These are phyloP conservation scores for Wallacemonas sp. DNA, from an alignment of 208 protist species.

Conservation along the genomic window DNA sequence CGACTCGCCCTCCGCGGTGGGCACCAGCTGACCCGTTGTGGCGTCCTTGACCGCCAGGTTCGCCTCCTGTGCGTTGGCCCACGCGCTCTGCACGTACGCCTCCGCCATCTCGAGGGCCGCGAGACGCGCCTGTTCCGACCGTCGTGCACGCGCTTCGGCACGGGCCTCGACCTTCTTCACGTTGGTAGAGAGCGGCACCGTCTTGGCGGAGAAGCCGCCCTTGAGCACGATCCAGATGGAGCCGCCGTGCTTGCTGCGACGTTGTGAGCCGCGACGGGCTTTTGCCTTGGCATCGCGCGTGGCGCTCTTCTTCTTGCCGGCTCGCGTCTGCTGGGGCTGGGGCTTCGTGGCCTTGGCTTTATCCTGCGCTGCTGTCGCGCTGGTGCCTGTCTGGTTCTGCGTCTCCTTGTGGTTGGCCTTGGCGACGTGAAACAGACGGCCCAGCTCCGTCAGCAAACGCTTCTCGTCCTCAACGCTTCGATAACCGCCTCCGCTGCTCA, in stretches of 20 bases:
- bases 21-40: constrained; percentile 12
- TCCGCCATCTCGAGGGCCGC: constrained; percentile 56
- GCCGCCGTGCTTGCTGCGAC: constrained; percentile 40
- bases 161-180: not conserved
- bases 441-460: constrained; percentile 53
- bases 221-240: constrained; percentile 85
- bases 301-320: constrained; percentile 16
- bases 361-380: not conserved
- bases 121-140: constrained; percentile 46
- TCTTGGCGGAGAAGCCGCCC: constrained; percentile 48
- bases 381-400: constrained; percentile 18
- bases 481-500: not conserved
- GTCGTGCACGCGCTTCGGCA: constrained; percentile 25
- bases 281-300: constrained; percentile 1
- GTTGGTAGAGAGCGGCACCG: constrained; percentile 31
- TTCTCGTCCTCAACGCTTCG: constrained; percentile 57
- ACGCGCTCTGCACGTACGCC: constrained; percentile 71
- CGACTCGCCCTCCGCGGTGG: constrained; percentile 51
- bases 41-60: constrained; percentile 30
- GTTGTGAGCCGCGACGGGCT: constrained; percentile 23
- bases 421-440: constrained; percentile 65
- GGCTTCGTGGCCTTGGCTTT: not conserved
- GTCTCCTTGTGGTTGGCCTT: constrained; percentile 61
- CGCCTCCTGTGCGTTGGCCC: constrained; percentile 57
- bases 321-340: constrained; percentile 14